Evolutionary conservation across 495 filamentous ascomycete species (phyloP), one percentile per base, ranked within the genome.

Genomic region (Aspergillus hancockii): DNA sequence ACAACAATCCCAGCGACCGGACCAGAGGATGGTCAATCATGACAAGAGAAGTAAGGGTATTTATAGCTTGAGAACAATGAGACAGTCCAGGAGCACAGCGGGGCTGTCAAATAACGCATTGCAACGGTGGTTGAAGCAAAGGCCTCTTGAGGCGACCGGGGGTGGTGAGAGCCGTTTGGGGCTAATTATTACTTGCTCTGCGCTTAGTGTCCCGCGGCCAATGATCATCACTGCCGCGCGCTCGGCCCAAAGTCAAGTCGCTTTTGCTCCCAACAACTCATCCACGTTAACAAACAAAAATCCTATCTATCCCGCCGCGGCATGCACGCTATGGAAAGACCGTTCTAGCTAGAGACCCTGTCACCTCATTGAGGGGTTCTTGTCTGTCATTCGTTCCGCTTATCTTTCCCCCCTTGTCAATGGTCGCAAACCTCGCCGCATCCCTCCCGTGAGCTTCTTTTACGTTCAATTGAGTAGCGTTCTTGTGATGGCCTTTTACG

Each of bases 401-500:
- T 56, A 41, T 22, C 30, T 54, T 51, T 45, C 28, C 41, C 16
- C 52, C 51, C 59, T 40, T 60, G 55, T 58, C 54, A 62, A 55
- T 57, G 18, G 25, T 28, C 34, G 32, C 46, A 10, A 50, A 23
- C 43, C 23, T 47, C 43, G 19, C 10, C 19, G 57, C 60, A 43
- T 54, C 40, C 21, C 60, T 54, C 30, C 54, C 60, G 49, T 53
- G 52, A 36, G 41, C 51, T 56, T 54, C 55, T 36, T 59, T 45
- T 53, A 25, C 45, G 19, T 54, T 47, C 49, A 34, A 23, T 58
- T 51, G 14, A 43, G 49, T 21, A 41, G 36, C 40, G 47, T 43
- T 25, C 59, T 61, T 62, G 58, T 61, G 32, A 80, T 80, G 77
- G 71, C 75, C 54, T 75, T 67, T 45, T 77, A 76, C 62, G 77